Evolutionary conservation across 345 rosid species (phyloP).

Genomic region (Excoecaria agallocha): DNA sequence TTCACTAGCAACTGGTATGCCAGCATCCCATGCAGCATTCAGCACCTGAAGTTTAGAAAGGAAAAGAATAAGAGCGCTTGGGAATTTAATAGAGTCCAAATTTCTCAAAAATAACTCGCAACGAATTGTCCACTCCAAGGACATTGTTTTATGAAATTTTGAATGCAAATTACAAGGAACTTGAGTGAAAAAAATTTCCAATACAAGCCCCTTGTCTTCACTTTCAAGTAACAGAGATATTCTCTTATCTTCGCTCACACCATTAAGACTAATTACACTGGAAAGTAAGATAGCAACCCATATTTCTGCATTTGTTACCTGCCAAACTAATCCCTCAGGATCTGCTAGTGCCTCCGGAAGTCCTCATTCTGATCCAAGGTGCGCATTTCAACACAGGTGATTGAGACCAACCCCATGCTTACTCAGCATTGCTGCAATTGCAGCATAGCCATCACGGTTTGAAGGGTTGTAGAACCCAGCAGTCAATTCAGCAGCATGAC

Average conservation of each 20-base stretch:
- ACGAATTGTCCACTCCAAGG: neutral
- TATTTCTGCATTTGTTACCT: slow-evolving; percentile 39
- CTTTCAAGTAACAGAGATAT: neutral
- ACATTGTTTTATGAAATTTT: neutral
- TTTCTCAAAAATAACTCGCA: neutral
- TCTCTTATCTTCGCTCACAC: neutral
- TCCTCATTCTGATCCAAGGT: slow-evolving; percentile 54
- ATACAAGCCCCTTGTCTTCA: neutral
- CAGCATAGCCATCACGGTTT: slow-evolving; percentile 85
- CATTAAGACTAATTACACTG: neutral
- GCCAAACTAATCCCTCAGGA: slow-evolving; percentile 87
- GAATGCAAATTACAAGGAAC: too few species aligned
- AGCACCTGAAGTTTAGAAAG: slow-evolving; percentile 48
- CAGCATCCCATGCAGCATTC: slow-evolving; percentile 86
- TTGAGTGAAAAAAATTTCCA: neutral
- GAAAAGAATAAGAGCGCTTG: neutral
- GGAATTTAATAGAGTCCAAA: neutral
- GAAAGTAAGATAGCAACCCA: neutral
- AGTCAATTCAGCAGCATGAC: slow-evolving; percentile 94
- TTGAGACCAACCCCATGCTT: slow-evolving; percentile 72
- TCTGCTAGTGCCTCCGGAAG: slow-evolving; percentile 59
- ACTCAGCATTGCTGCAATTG: slow-evolving; percentile 61
- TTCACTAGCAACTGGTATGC: slow-evolving; percentile 63
- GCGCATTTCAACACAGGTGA: slow-evolving; percentile 55
- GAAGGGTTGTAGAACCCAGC: slow-evolving; percentile 90